Base-by-base conservation (phyloP, 179 eudicot species). In the Sideroxylon spinosum region DNA sequence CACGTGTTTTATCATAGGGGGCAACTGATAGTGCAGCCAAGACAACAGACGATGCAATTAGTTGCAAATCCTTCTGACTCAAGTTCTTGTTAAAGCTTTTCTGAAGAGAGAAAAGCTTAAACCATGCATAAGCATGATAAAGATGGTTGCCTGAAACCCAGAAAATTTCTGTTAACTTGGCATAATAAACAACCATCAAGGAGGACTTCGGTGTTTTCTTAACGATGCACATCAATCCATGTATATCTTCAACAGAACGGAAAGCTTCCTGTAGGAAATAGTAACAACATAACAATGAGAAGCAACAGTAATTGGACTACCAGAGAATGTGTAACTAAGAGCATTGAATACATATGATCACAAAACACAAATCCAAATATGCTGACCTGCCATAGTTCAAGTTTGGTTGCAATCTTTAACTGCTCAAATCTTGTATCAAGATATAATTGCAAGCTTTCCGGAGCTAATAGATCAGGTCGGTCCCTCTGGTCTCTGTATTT, bases 391-490 rank as follows among this genome's bases (percentile, higher is more conserved):
- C 98, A 93, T 19, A 93, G 94, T 75, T 88, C 94, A 86, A 93
- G 98, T 71, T 95, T 97, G 17, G 98, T 95, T 2, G 98, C 98
- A 79, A 93, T 82, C 84, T 95, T 95, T 12, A 93, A 85, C 80
- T 95, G 98, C 84, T 95, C 98, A 85, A 93, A 91, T 85, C 97
- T 86, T 73, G 98, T 93, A 70, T 93, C 97, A 60, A 90, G 97
- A 84, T 93, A 94, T 68, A 93, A 84, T 70, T 94, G 92, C 87
- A 94, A 82, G 86, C 93, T 93, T 74, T 94, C 98, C 17, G 97
- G 94, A 77, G 95, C 93, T 32, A 97, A 82, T 16, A 95, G 81
- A 80, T 93, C 97, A 72, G 98, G 98, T 74, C 98, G 86, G 76
- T 93, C 98, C 78, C 98, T 86, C 85, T 91, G 98, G 79, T 93